Evolutionary conservation across 805 yeast genomes (phyloP).

Genomic region (Isabelozyma pseudorhagii): DNA sequence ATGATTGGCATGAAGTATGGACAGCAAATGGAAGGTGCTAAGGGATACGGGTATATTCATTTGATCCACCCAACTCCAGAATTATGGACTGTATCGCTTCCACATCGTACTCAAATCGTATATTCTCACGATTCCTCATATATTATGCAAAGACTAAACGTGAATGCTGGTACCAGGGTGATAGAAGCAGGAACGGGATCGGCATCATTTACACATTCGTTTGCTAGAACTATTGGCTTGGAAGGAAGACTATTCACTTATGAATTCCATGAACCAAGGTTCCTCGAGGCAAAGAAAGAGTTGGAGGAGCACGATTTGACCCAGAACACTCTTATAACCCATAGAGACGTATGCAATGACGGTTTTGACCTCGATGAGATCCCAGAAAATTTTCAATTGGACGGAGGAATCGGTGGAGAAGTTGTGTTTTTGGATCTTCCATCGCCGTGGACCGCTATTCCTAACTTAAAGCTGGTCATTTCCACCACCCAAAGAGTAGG

Average conservation of each 20-base stretch:
- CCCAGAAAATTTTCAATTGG: slow-evolving; percentile 17
- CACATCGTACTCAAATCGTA: slow-evolving; percentile 97
- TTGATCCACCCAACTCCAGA: slow-evolving; percentile 91
- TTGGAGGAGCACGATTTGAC: slow-evolving; percentile 68
- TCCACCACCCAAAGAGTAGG: slow-evolving; percentile 53
- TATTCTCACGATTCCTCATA: slow-evolving; percentile 94
- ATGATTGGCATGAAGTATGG: slow-evolving; percentile 87
- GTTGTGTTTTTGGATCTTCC: slow-evolving; percentile 89
- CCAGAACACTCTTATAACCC: slow-evolving; percentile 65
- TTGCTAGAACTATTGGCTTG: slow-evolving; percentile 70
- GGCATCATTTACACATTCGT: slow-evolving; percentile 91
- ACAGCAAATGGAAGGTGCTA: slow-evolving; percentile 71
- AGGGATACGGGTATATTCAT: slow-evolving; percentile 83
- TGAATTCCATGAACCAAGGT: slow-evolving; percentile 89
- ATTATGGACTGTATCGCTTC: slow-evolving; percentile 91
- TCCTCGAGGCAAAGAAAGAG: slow-evolving; percentile 72
- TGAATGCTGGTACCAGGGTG: slow-evolving; percentile 71
- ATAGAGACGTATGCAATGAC: slow-evolving; percentile 86
- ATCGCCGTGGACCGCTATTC: slow-evolving; percentile 95
- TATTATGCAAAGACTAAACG: slow-evolving; percentile 76
- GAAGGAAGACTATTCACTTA: slow-evolving; percentile 72
- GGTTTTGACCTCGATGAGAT: slow-evolving; percentile 63
- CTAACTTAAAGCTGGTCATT: slow-evolving; percentile 61
- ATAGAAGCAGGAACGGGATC: slow-evolving; percentile 99
- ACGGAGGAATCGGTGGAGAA: slow-evolving; percentile 52